phyloP scores from a whole-genome alignment of 495 filamentous ascomycete species.

The Penicillium salamii region DNA sequence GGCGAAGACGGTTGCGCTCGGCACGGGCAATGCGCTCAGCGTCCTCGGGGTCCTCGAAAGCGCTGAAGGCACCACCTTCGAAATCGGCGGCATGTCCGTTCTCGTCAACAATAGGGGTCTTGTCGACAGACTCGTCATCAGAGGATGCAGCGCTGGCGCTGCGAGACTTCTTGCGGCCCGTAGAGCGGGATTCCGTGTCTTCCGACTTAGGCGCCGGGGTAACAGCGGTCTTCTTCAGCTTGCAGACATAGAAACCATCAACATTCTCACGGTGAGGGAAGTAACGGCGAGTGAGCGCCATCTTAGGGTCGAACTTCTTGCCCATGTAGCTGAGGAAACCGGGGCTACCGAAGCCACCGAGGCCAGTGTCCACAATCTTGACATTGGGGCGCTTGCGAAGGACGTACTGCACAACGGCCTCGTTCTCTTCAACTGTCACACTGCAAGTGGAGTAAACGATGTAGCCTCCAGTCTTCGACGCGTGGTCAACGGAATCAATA shows the following conservation, averaged over 20 bases:
- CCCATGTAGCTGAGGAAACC: slow-evolving; percentile 85
- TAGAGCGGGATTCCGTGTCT: slow-evolving; percentile 16
- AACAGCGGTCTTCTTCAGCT: slow-evolving; percentile 88
- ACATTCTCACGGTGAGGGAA: slow-evolving; percentile 97
- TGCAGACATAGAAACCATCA: slow-evolving; percentile 97
- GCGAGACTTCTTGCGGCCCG: slow-evolving; percentile 5
- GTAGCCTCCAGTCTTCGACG: slow-evolving; percentile 84
- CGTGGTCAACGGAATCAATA: slow-evolving; percentile 89
- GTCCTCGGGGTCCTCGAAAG: slow-evolving; percentile 65
- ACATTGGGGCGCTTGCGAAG: slow-evolving; percentile 89
- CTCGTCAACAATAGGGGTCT: slow-evolving; percentile 46
- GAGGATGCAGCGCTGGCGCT: slow-evolving; percentile 20
- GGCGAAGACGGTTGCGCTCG: slow-evolving; percentile 53
- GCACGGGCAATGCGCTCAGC: slow-evolving; percentile 57
- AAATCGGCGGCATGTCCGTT: slow-evolving; percentile 26
- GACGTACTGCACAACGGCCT: slow-evolving; percentile 89
- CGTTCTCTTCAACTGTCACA: slow-evolving; percentile 91
- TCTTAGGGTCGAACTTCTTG: slow-evolving; percentile 81
- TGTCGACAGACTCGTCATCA: slow-evolving; percentile 36
- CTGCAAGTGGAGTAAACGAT: slow-evolving; percentile 92
- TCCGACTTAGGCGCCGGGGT: slow-evolving; percentile 55
- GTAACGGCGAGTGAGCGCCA: slow-evolving; percentile 83
- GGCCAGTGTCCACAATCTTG: slow-evolving; percentile 85
- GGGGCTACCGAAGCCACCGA: slow-evolving; percentile 83
- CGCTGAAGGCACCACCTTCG: slow-evolving; percentile 57